Conservation (phyloP, 495 filamentous ascomycete species). For the Staphylotrichum tortipilum region DNA sequence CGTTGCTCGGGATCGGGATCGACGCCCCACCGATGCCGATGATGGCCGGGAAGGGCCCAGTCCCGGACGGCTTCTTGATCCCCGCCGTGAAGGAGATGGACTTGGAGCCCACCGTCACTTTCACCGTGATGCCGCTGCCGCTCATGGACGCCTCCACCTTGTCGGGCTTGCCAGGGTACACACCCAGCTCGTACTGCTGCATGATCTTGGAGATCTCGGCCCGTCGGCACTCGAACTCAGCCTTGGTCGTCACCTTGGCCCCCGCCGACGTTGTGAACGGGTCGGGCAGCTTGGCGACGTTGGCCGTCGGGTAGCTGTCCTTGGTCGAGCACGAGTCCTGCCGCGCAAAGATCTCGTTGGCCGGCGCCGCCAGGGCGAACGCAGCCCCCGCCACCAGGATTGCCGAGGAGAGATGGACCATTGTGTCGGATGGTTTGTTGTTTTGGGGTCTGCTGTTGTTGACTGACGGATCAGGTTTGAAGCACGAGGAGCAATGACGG, state of each 20-base stretch:
- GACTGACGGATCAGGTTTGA: too few relatives aligned
- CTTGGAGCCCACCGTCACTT: conserved; percentile 37
- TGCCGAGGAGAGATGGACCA: conserved; percentile 37
- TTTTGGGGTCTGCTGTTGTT: too few relatives aligned
- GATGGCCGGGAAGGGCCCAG: conserved; percentile 40
- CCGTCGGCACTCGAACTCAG: conserved; percentile 42
- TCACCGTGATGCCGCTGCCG: conserved; percentile 34
- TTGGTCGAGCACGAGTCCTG: conserved; percentile 26
- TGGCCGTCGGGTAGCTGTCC: conserved; percentile 21
- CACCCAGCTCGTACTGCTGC: conserved; percentile 46
- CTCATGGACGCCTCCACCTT: conserved; percentile 36
- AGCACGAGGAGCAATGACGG: too few relatives aligned
- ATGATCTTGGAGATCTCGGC: conserved; percentile 44
- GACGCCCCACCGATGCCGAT: conserved; percentile 41
- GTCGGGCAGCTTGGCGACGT: conserved; percentile 40
- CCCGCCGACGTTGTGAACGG: conserved; percentile 43
- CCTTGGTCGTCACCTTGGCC: conserved; percentile 35
- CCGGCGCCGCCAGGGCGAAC: conserved; percentile 32
- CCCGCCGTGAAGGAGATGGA: conserved; percentile 36
- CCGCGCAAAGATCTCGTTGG: conserved; percentile 36
- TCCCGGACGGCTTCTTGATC: conserved; percentile 38
- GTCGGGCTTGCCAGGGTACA: conserved; percentile 37
- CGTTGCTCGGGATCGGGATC: conserved; percentile 38
- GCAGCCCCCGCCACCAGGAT: conserved; percentile 35
- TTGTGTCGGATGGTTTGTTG: too few relatives aligned